Evolutionary conservation across 306 rosid genomes (phyloP).

Genomic region (Trifolium subterraneum): DNA sequence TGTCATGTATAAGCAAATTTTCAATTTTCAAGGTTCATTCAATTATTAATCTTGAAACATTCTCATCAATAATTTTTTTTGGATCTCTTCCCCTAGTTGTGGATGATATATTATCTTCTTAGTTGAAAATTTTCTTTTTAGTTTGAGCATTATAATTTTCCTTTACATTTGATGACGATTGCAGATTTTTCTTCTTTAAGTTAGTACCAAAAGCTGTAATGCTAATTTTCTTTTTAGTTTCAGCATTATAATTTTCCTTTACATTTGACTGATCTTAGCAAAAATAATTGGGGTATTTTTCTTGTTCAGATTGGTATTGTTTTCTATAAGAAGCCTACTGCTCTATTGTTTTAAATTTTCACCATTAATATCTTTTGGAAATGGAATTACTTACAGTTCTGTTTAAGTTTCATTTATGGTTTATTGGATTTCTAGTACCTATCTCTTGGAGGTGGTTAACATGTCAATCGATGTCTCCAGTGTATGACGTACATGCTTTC

Average conservation of each 20-base stretch:
- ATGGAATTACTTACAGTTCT: background rate
- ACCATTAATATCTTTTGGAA: background rate
- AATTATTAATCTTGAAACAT: no score
- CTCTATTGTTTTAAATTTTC: background rate
- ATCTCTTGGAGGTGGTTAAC: background rate
- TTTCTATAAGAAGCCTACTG: background rate
- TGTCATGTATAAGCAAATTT: no score
- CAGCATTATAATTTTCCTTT: no score
- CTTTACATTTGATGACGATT: background rate
- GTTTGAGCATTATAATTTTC: slow-evolving; percentile 27
- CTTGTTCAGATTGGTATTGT: background rate
- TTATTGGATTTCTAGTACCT: slow-evolving; percentile 11
- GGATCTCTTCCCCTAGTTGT: background rate
- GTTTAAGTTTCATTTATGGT: background rate
- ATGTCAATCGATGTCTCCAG: background rate
- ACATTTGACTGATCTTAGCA: background rate
- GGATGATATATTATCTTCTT: slow-evolving; percentile 14
- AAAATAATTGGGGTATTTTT: background rate
- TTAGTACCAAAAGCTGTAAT: background rate
- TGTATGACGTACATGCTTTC: background rate
- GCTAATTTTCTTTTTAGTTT: no score
- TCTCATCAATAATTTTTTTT: background rate
- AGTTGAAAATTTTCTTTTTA: slow-evolving; percentile 8
- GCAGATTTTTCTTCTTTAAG: background rate
- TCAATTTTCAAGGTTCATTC: no score